Evolutionary conservation across 2,329 filamentous ascomycete genomes (phyloP), one percentile per base, ranked within the genome.

Genomic region (Penicillium sp.): DNA sequence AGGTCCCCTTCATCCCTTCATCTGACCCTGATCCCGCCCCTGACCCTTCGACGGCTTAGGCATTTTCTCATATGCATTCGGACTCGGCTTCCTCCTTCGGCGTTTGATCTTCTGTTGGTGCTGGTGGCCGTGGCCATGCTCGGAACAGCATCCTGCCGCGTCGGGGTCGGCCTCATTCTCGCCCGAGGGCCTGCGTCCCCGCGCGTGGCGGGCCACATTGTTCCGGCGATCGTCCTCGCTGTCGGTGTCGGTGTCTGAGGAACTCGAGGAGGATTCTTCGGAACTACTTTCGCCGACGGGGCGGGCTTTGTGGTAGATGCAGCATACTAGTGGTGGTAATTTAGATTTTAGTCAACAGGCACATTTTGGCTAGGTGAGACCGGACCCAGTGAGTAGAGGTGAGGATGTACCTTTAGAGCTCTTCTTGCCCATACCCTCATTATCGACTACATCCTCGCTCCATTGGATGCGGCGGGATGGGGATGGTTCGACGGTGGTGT

Each of bases 401-500:
- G 35, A 16, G 22, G n/a, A 27, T 40, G 18, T 54, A 94, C 92
- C 91, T 86, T 99, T 99, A 18, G 91, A 96, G 64, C 87, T 94
- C 80, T 98, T 99, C 77, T 91, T 90, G 7, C 92, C 92, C 75
- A 98, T 84, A 4, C 92, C 92, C 77, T 99, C 95, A 71, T 99
- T 99, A 77, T 99, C 93, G 2, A 99, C 83, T 6, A 97, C 93
- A 70, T 91, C 89, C 70, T 95, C 91, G 6, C 92, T 92, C 95
- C 95, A 99, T 75, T 90, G 88, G 56, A 99, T 95, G 50, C 86
- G 87, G 54, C 88, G 83, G 18, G 80, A 75, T 27, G 78, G 76
- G 0, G 78, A 61, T 35, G 55, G 62, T 55, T 65, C 63, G 39
- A 55, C 58, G 18, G 55, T 55, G 18, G 54, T 57, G 31, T 33